These are phyloP conservation scores for Solanum boliviense DNA, from an alignment of 257 asterid species.

Conservation along the genomic window DNA sequence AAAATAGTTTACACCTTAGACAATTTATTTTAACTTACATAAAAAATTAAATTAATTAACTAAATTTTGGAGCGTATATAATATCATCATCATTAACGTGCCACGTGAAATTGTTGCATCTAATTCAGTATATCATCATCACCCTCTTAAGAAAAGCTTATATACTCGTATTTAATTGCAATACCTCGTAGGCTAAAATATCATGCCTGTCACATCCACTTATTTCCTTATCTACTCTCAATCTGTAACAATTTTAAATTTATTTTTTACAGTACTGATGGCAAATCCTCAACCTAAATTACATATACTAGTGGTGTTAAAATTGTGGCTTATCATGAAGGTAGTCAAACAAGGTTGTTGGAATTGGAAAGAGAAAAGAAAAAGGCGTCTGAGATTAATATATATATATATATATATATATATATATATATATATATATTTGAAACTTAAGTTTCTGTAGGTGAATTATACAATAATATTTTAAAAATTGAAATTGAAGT, in stretches of 20 bases:
- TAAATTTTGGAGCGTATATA: no score
- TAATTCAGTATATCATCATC: background rate
- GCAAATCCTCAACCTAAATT: background rate
- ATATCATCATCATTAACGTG: background rate
- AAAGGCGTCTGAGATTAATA: background rate
- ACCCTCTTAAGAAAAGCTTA: background rate
- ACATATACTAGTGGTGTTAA: background rate
- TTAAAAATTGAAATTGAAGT: background rate
- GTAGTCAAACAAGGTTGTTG: background rate
- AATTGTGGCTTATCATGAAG: background rate
- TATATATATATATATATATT: background rate
- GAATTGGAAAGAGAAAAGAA: background rate
- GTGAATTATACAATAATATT: background rate
- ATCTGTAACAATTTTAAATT: background rate
- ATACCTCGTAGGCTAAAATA: background rate
- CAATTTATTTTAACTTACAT: no score
- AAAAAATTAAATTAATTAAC: no score
- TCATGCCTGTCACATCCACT: background rate
- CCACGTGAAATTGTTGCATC: background rate
- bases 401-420: background rate
- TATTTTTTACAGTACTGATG: background rate
- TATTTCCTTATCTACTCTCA: background rate
- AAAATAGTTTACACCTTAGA: no score
- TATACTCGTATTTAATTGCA: background rate
- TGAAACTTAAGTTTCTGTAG: background rate